Conservation (phyloP, 495 filamentous ascomycete genomes). For the Aspergillus leporis region DNA sequence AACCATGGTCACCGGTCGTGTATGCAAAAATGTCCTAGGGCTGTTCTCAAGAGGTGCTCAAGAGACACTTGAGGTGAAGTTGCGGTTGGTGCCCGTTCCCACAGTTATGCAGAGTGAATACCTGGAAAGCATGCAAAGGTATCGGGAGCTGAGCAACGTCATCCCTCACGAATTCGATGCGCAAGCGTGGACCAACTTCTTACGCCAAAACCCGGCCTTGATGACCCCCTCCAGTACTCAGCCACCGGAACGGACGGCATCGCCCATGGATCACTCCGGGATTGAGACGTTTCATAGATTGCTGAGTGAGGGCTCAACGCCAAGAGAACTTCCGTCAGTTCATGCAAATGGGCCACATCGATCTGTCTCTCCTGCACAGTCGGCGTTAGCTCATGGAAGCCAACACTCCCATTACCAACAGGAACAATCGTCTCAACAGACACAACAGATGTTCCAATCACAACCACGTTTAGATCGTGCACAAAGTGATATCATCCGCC, state of each 20-base stretch:
- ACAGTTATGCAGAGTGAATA: slow-evolving; percentile 72
- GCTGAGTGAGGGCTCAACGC: slow-evolving; percentile 46
- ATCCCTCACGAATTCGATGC: slow-evolving; percentile 67
- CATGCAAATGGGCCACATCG: slow-evolving; percentile 33
- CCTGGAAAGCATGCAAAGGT: slow-evolving; percentile 61
- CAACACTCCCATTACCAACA: slow-evolving; percentile 21
- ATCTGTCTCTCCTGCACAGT: slow-evolving; percentile 39
- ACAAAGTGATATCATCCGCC: slow-evolving; percentile 41
- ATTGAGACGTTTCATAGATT: slow-evolving; percentile 54
- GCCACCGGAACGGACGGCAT: slow-evolving; percentile 34
- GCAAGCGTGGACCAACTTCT: slow-evolving; percentile 64
- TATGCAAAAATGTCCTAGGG: slow-evolving; percentile 80
- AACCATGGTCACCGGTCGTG: slow-evolving; percentile 85
- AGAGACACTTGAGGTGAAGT: slow-evolving; percentile 92
- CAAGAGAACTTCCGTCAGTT: slow-evolving; percentile 40
- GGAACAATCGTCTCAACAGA: slow-evolving; percentile 17
- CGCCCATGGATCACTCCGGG: slow-evolving; percentile 52
- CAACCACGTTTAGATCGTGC: slow-evolving; percentile 19
- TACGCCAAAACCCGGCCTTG: slow-evolving; percentile 60
- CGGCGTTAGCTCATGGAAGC: slow-evolving; percentile 32
- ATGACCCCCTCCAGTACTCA: slow-evolving; percentile 33
- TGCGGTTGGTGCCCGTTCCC: slow-evolving; percentile 81
- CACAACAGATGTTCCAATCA: slow-evolving; percentile 15
- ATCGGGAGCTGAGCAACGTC: slow-evolving; percentile 59
- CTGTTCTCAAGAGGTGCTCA: slow-evolving; percentile 79